These are phyloP conservation scores for Cyclotella distinguenda DNA, from an alignment of 108 stramenopile species.

Conservation along the genomic window DNA sequence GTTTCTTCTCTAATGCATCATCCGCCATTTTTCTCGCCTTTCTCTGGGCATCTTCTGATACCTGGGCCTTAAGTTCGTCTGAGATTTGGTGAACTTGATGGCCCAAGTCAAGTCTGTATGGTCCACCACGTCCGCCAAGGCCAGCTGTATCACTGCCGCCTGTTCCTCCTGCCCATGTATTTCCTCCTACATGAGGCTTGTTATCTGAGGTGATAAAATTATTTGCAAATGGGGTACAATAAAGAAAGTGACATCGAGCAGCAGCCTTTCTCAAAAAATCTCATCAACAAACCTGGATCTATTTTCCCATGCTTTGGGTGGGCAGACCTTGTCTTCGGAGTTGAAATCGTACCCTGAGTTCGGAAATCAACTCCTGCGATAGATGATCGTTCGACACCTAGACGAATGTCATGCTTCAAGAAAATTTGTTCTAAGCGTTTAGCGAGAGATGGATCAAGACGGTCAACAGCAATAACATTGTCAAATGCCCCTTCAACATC, in stretches of 20 bases:
- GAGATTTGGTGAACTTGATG: conserved; percentile 86
- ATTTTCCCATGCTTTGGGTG: conserved; percentile 70
- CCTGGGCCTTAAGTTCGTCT: conserved; percentile 83
- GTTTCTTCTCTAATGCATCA: conserved; percentile 64
- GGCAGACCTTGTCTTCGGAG: conserved; percentile 34
- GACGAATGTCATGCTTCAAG: conserved; percentile 44
- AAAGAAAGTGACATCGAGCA: background rate
- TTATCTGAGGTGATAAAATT: conserved; percentile 45
- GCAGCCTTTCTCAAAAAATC: background rate
- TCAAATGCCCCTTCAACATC: conserved; percentile 73
- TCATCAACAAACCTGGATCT: conserved; percentile 7
- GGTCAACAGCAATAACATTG: conserved; percentile 85
- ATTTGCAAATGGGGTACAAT: background rate
- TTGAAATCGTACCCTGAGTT: conserved; percentile 28
- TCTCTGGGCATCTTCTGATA: conserved; percentile 64
- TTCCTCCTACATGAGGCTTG: conserved; percentile 84
- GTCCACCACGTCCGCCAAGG: conserved; percentile 90
- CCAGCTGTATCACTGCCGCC: conserved; percentile 75
- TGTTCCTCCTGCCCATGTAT: conserved; percentile 70
- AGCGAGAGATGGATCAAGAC: conserved; percentile 51
- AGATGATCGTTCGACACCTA: conserved; percentile 13
- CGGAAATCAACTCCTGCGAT: background rate
- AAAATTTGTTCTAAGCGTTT: conserved; percentile 54
- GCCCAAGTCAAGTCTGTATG: conserved; percentile 85
- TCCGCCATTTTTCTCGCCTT: conserved; percentile 70